Percentiles rank a stretch among this genome's conserved stretches.
These are phyloP conservation scores for Alliaria petiolata DNA, from an alignment of 345 rosid genomes.

Conservation along the genomic window DNA sequence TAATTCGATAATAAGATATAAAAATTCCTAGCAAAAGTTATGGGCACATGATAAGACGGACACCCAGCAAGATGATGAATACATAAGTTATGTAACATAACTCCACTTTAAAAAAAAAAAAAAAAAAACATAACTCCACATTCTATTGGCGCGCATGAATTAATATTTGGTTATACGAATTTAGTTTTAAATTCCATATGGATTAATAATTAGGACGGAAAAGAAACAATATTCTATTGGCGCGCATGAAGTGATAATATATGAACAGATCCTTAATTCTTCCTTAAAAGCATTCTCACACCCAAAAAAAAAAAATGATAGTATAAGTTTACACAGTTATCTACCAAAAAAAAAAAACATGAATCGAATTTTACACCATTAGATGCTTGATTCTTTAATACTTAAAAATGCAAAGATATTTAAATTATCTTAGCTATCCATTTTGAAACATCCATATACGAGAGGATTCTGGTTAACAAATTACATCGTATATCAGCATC, in stretches of 20 bases:
- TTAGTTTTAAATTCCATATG: neutral
- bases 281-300: conserved; percentile 39
- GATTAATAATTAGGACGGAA: neutral
- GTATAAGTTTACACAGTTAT: neutral
- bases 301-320: conserved; percentile 11
- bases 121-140: neutral
- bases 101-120: conserved; percentile 7
- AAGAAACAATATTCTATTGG: neutral
- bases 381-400: too few species aligned
- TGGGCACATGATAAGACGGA: conserved; percentile 26
- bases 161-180: neutral
- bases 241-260: conserved; percentile 31
- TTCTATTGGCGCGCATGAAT: neutral
- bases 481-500: neutral
- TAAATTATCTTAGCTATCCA: neutral
- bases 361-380: neutral
- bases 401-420: too few species aligned
- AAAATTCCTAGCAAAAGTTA: conserved; percentile 1
- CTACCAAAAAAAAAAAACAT: neutral
- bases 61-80: neutral
- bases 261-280: conserved; percentile 19
- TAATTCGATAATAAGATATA: neutral
- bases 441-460: neutral
- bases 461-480: neutral
- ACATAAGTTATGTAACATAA: neutral